Conservation (phyloP, 352 stramenopile species). For the Globisporangium emineosum region DNA sequence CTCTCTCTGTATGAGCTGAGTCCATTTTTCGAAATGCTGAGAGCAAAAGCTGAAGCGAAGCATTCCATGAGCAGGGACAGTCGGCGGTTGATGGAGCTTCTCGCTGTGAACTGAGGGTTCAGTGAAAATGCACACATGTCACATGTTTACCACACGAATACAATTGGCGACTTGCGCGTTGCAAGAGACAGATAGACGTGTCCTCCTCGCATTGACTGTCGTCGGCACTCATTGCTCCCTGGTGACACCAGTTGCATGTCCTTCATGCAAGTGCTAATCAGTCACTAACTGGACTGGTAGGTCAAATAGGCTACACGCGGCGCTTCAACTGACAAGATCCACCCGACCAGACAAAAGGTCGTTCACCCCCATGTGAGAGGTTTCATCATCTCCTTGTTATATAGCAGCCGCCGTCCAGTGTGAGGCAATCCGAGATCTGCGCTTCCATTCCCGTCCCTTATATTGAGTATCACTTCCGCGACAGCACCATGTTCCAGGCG, state of each 20-base stretch:
- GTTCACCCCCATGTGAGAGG: neutral
- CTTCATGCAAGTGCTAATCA: too few relatives aligned
- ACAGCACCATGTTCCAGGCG: constrained; percentile 64
- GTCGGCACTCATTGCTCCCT: neutral
- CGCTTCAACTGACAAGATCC: too few relatives aligned
- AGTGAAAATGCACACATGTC: constrained; percentile 1
- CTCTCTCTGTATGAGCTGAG: neutral
- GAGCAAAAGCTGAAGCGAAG: too few relatives aligned
- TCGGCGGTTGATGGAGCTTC: neutral
- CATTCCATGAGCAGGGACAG: neutral
- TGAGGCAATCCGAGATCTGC: neutral
- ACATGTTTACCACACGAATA: neutral
- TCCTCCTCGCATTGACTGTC: too few relatives aligned
- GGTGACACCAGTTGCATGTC: neutral
- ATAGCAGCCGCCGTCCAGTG: too few relatives aligned
- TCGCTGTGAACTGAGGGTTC: neutral
- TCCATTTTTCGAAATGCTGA: neutral
- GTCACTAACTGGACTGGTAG: too few relatives aligned
- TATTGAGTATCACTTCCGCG: too few relatives aligned
- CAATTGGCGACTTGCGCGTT: neutral
- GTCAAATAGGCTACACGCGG: too few relatives aligned
- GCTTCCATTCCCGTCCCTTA: neutral
- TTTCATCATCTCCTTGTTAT: too few relatives aligned
- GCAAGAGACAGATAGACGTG: neutral
- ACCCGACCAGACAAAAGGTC: neutral